A percentile compares a stretch with the other conserved stretches of the same genome.
Conservation (phyloP, 1,284 basidiomycete genomes). For the Volvariella surrecta region DNA sequence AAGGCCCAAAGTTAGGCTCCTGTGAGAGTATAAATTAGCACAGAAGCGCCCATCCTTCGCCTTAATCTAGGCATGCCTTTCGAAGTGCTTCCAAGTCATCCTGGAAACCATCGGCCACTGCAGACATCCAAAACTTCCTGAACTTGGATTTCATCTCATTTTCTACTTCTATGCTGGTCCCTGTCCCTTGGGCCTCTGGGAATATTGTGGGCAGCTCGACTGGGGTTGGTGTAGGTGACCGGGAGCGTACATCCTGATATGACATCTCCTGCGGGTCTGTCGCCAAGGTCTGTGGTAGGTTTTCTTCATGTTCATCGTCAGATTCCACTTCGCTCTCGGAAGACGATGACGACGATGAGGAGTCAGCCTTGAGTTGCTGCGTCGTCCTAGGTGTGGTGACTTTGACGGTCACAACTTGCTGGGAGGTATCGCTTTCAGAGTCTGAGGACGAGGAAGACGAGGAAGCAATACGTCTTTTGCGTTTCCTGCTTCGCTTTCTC, state of each 20-base stretch:
- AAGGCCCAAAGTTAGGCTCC: slow-evolving; percentile 64
- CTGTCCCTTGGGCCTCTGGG: slow-evolving; percentile 11
- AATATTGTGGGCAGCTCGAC: slow-evolving; percentile 45
- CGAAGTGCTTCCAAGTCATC: slow-evolving; percentile 71
- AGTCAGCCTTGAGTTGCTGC: not conserved
- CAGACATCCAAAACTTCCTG: slow-evolving; percentile 73
- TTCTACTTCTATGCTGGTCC: slow-evolving; percentile 28
- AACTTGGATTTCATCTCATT: slow-evolving; percentile 53
- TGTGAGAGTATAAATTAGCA: slow-evolving; percentile 18
- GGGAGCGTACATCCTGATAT: slow-evolving; percentile 22
- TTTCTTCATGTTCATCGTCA: slow-evolving; percentile 11
- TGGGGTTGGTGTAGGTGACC: slow-evolving; percentile 47
- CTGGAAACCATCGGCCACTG: slow-evolving; percentile 68
- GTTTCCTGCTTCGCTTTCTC: slow-evolving; percentile 41
- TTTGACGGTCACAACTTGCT: slow-evolving; percentile 16
- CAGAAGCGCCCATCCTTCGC: not conserved
- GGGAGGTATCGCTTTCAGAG: slow-evolving; percentile 24
- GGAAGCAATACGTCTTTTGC: slow-evolving; percentile 40
- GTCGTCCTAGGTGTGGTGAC: no score
- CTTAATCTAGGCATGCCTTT: slow-evolving; percentile 37
- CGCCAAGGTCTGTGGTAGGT: not conserved
- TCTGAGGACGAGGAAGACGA: slow-evolving; percentile 32
- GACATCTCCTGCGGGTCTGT: slow-evolving; percentile 4
- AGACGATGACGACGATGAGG: not conserved
- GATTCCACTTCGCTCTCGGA: slow-evolving; percentile 24